Percentiles rank a stretch among this genome's conserved stretches.
Conservation (phyloP, 2,329 filamentous ascomycete genomes). For the Botrytis elliptica region DNA sequence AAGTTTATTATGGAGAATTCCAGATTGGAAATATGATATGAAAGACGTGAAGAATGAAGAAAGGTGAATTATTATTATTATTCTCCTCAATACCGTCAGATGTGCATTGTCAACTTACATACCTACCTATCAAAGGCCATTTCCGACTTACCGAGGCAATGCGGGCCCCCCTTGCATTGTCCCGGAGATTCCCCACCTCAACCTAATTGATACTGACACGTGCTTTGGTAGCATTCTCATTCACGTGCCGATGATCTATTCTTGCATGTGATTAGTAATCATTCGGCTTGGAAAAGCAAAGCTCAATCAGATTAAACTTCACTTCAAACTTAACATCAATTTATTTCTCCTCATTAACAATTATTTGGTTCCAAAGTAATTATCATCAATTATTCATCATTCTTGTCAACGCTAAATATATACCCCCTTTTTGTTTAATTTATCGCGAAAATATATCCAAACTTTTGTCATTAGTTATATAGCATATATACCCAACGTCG, state of each 20-base stretch:
- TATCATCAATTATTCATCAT: slow-evolving; percentile 29
- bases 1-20: background rate
- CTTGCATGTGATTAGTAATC: slow-evolving; percentile 2
- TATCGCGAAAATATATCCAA: slow-evolving; percentile 3
- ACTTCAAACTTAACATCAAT: background rate
- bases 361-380: slow-evolving; percentile 12
- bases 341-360: background rate
- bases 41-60: slow-evolving; percentile 21
- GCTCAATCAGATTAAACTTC: slow-evolving; percentile 5
- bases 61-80: slow-evolving; percentile 8
- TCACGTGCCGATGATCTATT: background rate
- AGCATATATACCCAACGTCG: background rate
- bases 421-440: background rate
- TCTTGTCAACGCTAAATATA: slow-evolving; percentile 12
- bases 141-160: slow-evolving; percentile 24
- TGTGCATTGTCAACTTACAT: slow-evolving; percentile 8
- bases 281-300: background rate
- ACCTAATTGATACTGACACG: background rate
- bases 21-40: background rate
- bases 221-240: background rate
- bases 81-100: slow-evolving; percentile 3
- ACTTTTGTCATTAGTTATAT: background rate
- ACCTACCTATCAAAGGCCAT: background rate
- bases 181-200: background rate
- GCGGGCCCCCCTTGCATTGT: slow-evolving; percentile 9